Conservation (phyloP, 768 basidiomycete genomes). For the Leccinum disarticulatum region DNA sequence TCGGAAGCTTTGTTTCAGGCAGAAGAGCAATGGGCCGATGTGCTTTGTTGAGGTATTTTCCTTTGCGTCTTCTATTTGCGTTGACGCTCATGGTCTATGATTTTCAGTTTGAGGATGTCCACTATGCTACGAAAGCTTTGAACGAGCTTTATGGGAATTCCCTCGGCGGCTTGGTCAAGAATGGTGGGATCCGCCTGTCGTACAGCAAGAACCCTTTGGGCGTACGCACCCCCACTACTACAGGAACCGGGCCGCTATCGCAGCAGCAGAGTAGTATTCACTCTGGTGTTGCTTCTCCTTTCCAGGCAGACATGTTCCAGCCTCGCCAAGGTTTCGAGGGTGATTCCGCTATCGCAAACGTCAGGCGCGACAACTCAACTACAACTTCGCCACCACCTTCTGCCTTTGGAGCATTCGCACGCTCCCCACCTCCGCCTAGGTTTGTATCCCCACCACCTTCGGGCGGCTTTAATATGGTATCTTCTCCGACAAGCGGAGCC, state of each 20-base stretch:
- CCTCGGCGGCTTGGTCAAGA: conserved; percentile 90
- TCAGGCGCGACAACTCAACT: conserved; percentile 27
- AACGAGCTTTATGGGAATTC: conserved; percentile 88
- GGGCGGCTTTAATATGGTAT: conserved; percentile 27
- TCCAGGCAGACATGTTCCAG: conserved; percentile 29
- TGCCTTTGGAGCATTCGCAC: conserved; percentile 29
- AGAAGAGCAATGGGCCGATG: conserved; percentile 98
- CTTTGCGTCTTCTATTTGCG: neutral
- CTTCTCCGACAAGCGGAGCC: conserved; percentile 27
- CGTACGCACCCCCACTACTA: conserved; percentile 75
- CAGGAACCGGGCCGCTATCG: conserved; percentile 27
- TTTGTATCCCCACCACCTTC: conserved; percentile 36
- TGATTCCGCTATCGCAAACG: conserved; percentile 19
- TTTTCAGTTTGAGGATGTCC: conserved; percentile 85
- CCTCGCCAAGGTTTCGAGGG: conserved; percentile 31
- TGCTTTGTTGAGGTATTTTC: conserved; percentile 91
- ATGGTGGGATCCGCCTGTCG: conserved; percentile 91
- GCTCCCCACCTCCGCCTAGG: conserved; percentile 35
- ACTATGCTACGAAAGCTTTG: conserved; percentile 81
- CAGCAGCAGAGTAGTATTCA: conserved; percentile 29
- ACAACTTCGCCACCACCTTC: conserved; percentile 27
- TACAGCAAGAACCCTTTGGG: conserved; percentile 99
- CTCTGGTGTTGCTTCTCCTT: conserved; percentile 27
- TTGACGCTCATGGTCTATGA: conserved; percentile 3
- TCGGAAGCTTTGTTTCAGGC: conserved; percentile 90